phyloP scores from a whole-genome alignment of 2,329 filamentous ascomycete species.

The Trichothecium roseum region DNA sequence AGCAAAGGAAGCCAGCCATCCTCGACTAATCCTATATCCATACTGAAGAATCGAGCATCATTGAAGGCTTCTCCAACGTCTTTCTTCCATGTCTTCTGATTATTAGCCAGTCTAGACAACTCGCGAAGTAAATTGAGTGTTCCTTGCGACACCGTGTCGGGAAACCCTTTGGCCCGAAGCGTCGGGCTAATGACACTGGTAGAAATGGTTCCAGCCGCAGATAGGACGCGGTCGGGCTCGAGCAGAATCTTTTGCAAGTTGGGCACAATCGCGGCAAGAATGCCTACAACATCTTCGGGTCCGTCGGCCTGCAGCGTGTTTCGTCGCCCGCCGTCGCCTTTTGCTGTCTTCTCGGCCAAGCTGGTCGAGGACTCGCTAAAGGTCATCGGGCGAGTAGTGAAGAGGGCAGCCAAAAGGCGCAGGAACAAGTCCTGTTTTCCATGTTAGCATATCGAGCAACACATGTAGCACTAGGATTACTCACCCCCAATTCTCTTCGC shows the following conservation, averaged over 20 bases:
- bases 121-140: slow-evolving; percentile 66
- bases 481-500: slow-evolving; percentile 77
- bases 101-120: slow-evolving; percentile 65
- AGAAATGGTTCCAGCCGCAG: slow-evolving; percentile 71
- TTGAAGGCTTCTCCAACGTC: slow-evolving; percentile 89
- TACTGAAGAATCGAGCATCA: slow-evolving; percentile 76
- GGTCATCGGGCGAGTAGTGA: slow-evolving; percentile 75
- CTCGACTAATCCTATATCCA: slow-evolving; percentile 52
- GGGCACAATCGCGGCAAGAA: slow-evolving; percentile 69
- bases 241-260: slow-evolving; percentile 74
- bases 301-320: slow-evolving; percentile 29
- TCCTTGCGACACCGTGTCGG: slow-evolving; percentile 66
- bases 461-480: slow-evolving; percentile 20
- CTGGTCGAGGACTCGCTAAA: slow-evolving; percentile 45
- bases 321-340: slow-evolving; percentile 24
- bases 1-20: slow-evolving; percentile 75
- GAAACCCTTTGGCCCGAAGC: slow-evolving; percentile 77
- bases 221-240: slow-evolving; percentile 73
- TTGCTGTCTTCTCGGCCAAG: slow-evolving; percentile 27
- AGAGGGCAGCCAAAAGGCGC: slow-evolving; percentile 80
- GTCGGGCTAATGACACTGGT: slow-evolving; percentile 72
- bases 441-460: slow-evolving; percentile 16
- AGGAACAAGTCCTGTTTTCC: slow-evolving; percentile 68
- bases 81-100: slow-evolving; percentile 86
- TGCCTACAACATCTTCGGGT: slow-evolving; percentile 67